Conservation (phyloP, 768 basidiomycete species). For the Termitomyces heimii region DNA sequence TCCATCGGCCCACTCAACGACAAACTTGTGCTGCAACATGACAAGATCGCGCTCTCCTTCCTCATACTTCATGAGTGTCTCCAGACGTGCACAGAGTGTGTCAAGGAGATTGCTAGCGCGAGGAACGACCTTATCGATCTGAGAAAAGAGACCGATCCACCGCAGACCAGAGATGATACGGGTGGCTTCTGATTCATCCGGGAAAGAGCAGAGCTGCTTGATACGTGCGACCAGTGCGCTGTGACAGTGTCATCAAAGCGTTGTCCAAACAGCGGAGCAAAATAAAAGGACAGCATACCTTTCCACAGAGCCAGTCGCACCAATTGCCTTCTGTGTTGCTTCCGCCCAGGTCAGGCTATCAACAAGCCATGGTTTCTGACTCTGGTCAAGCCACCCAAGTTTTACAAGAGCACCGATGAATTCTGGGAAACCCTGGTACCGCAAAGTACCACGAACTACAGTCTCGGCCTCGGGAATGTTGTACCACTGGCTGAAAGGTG, state of each 20-base stretch:
- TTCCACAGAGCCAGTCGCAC: slow-evolving; percentile 63
- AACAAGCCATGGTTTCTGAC: slow-evolving; percentile 71
- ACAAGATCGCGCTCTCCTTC: slow-evolving; percentile 91
- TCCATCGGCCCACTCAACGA: slow-evolving; percentile 86
- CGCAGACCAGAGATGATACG: slow-evolving; percentile 86
- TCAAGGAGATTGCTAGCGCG: slow-evolving; percentile 80
- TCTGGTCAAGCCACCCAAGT: slow-evolving; percentile 80
- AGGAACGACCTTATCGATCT: slow-evolving; percentile 44
- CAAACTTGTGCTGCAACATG: slow-evolving; percentile 97
- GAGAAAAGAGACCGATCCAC: slow-evolving; percentile 92
- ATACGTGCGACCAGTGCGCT: slow-evolving; percentile 74
- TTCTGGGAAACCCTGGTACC: slow-evolving; percentile 96
- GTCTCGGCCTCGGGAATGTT: slow-evolving; percentile 92
- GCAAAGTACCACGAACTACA: slow-evolving; percentile 85
- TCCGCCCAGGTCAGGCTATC: slow-evolving; percentile 78
- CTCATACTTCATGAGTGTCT: slow-evolving; percentile 90
- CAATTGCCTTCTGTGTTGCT: slow-evolving; percentile 69
- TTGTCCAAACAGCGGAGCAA: neutral
- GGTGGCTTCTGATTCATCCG: slow-evolving; percentile 57
- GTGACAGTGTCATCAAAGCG: neutral
- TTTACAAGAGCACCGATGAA: slow-evolving; percentile 86
- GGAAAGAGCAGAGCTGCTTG: slow-evolving; percentile 67
- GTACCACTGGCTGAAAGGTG: slow-evolving; percentile 88
- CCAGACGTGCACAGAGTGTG: slow-evolving; percentile 87
- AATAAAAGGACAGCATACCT: slow-evolving; percentile 36